These are phyloP conservation scores for Toxicodendron radicans DNA, from an alignment of 345 rosid genomes.

Conservation along the genomic window DNA sequence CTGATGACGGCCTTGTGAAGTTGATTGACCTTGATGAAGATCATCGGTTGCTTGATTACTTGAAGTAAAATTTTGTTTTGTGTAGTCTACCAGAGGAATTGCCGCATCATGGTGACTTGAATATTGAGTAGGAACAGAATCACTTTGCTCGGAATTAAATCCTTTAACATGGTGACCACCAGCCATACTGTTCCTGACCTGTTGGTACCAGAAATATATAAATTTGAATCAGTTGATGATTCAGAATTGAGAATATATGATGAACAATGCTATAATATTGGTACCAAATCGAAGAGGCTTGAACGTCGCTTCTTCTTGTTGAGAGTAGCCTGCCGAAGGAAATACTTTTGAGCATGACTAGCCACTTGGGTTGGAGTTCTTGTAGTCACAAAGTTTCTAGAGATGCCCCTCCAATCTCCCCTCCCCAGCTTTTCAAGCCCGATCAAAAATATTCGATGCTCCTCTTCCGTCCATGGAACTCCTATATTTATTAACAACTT, in stretches of 20 bases:
- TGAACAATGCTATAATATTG: background rate
- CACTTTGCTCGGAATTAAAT: constrained; percentile 7
- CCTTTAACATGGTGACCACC: constrained; percentile 11
- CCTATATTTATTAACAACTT: constrained; percentile 28
- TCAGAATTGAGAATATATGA: background rate
- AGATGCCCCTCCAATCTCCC: constrained; percentile 80
- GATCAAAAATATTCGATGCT: constrained; percentile 47
- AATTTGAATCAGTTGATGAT: background rate
- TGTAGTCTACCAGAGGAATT: constrained; percentile 16
- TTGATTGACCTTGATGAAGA: background rate
- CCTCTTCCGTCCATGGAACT: constrained; percentile 75
- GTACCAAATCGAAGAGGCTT: constrained; percentile 65
- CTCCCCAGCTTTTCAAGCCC: constrained; percentile 69
- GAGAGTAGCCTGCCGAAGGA: constrained; percentile 51
- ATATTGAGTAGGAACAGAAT: constrained; percentile 1
- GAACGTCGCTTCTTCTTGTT: constrained; percentile 61
- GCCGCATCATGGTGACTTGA: constrained; percentile 1
- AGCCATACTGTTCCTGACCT: constrained; percentile 25
- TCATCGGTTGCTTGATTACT: constrained; percentile 4
- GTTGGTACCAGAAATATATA: background rate
- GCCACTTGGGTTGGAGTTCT: constrained; percentile 81
- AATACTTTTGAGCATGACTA: constrained; percentile 72
- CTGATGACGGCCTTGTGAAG: background rate
- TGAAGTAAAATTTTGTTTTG: background rate
- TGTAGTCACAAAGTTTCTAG: constrained; percentile 54